Percentiles rank a stretch among this genome's conserved stretches.
phyloP scores from a whole-genome alignment of 2,329 filamentous ascomycete genomes.

The Paracorniculantispora psalliotae region DNA sequence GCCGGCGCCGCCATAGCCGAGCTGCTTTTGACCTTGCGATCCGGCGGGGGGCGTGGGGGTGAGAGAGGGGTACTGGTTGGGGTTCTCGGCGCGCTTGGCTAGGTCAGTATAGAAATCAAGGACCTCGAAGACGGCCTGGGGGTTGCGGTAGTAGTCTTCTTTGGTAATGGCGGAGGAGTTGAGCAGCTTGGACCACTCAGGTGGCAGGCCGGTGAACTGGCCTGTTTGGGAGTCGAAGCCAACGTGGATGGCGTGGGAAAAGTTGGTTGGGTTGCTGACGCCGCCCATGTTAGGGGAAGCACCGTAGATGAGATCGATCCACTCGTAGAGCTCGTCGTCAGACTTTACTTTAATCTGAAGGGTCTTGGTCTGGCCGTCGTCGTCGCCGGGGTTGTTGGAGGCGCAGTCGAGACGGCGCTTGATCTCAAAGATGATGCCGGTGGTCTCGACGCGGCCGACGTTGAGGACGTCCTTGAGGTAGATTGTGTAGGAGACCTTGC shows the following conservation, averaged over 20 bases:
- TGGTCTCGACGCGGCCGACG: constrained; percentile 85
- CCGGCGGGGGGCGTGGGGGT: constrained; percentile 60
- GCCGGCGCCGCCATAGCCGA: constrained; percentile 53
- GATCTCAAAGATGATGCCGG: constrained; percentile 91
- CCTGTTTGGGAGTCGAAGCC: constrained; percentile 94
- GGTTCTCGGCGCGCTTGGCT: constrained; percentile 68
- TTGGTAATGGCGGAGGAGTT: constrained; percentile 97
- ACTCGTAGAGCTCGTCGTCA: constrained; percentile 96
- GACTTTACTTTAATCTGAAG: constrained; percentile 91
- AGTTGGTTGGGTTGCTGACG: constrained; percentile 97
- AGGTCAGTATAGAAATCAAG: constrained; percentile 83
- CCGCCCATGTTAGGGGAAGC: constrained; percentile 96
- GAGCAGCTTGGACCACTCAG: constrained; percentile 94
- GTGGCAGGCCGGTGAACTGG: constrained; percentile 88
- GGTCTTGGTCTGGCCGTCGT: constrained; percentile 75
- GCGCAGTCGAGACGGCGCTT: constrained; percentile 66
- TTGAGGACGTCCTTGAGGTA: constrained; percentile 82
- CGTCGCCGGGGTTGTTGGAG: constrained; percentile 67
- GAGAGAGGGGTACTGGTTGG: constrained; percentile 61
- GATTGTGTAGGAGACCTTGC: constrained; percentile 82
- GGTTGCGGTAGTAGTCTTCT: constrained; percentile 97
- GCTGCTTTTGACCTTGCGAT: constrained; percentile 56
- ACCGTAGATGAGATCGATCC: constrained; percentile 97
- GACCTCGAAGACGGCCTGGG: constrained; percentile 76
- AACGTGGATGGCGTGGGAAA: constrained; percentile 93